A percentile compares a stretch with the other conserved stretches of the same genome.
Conservation (phyloP, 2,329 filamentous ascomycete genomes). For the Scytalidium lignicola region DNA sequence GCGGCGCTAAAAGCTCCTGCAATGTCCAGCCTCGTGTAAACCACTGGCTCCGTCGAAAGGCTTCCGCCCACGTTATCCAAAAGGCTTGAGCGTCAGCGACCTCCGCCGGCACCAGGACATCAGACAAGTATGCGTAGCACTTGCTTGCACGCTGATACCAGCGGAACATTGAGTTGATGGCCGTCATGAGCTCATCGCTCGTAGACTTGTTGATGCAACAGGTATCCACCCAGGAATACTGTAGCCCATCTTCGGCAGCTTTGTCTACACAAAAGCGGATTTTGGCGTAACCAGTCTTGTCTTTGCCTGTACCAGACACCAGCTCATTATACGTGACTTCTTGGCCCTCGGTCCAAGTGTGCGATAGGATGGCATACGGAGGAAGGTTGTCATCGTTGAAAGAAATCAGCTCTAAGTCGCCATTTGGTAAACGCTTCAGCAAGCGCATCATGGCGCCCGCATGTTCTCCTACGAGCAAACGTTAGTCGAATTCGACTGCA, state of each 20-base stretch:
- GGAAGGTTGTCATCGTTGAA: slow-evolving; percentile 3
- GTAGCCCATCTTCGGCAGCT: slow-evolving; percentile 4
- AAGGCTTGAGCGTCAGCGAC: slow-evolving; percentile 2
- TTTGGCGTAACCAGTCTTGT: slow-evolving; percentile 6
- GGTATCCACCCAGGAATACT: slow-evolving; percentile 5
- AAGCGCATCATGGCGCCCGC: slow-evolving; percentile 5
- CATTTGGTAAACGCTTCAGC: neutral
- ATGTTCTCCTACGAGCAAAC: neutral
- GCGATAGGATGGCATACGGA: slow-evolving; percentile 8
- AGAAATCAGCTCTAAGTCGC: slow-evolving; percentile 2
- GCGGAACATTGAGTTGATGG: too few species aligned
- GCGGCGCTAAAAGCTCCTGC: slow-evolving; percentile 9
- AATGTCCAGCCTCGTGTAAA: too few species aligned
- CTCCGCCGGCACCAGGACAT: slow-evolving; percentile 4
- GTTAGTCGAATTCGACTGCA: too few species aligned
- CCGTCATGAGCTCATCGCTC: too few species aligned
- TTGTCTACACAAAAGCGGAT: slow-evolving; percentile 5
- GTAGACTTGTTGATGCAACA: too few species aligned
- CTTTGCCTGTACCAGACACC: slow-evolving; percentile 2
- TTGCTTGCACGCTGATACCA: slow-evolving; percentile 2
- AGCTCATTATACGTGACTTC: slow-evolving; percentile 7
- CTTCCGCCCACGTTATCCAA: slow-evolving; percentile 5
- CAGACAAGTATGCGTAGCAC: slow-evolving; percentile 15
- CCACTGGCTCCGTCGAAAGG: slow-evolving; percentile 8
- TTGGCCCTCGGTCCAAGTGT: slow-evolving; percentile 4